A percentile compares a stretch with the other conserved stretches of the same genome.
Evolutionary conservation across 176 grass and related monocot genomes (phyloP).

Genomic region (Microstegium vimineum): DNA sequence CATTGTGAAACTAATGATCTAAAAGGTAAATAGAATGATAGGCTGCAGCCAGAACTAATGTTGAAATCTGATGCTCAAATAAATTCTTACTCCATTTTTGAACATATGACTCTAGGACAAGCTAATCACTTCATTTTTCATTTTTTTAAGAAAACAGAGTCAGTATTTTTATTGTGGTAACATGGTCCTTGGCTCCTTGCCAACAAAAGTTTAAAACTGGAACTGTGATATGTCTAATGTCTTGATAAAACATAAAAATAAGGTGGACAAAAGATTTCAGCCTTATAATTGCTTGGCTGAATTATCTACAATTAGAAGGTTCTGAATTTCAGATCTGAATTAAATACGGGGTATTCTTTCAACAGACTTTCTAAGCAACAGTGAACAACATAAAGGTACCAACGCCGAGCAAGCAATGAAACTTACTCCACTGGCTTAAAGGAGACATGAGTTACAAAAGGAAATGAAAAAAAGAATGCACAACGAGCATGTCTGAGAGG

Average conservation of each 20-base stretch:
- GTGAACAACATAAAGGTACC: neutral
- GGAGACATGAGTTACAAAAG: neutral
- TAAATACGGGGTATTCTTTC: neutral
- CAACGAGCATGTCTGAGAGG: neutral
- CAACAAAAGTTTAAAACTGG: neutral
- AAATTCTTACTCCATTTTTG: neutral
- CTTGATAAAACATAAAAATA: conserved; percentile 27
- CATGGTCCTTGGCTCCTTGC: conserved; percentile 6
- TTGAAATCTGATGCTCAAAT: neutral
- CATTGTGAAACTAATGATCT: neutral
- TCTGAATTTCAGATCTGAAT: neutral
- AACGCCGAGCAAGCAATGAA: neutral
- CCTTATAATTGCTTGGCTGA: neutral
- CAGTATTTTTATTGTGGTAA: neutral
- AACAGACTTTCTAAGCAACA: neutral
- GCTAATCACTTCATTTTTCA: neutral
- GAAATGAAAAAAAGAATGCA: neutral
- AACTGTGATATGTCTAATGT: neutral
- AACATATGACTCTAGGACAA: neutral
- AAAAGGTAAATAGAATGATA: neutral
- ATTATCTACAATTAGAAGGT: neutral
- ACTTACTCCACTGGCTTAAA: neutral
- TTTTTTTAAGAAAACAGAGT: neutral
- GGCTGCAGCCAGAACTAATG: neutral
- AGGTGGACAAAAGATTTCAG: neutral